phyloP scores from a whole-genome alignment of 805 yeast genomes.

The Starmera quercuum region DNA sequence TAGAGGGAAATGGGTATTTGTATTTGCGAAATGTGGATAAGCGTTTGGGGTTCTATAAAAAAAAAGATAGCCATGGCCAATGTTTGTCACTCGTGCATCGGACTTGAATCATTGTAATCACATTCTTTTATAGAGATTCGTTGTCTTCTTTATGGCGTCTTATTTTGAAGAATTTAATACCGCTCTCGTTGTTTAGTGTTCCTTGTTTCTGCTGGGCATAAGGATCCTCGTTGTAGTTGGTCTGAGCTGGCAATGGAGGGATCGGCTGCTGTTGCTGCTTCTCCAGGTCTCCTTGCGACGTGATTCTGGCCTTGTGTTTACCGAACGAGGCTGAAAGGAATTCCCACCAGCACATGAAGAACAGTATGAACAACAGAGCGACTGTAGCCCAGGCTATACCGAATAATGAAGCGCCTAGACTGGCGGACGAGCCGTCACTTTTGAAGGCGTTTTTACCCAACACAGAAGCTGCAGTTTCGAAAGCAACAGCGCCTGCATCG shows the following conservation, averaged over 20 bases:
- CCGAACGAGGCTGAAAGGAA: slow-evolving; percentile 41
- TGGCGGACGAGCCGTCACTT: slow-evolving; percentile 33
- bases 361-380: slow-evolving; percentile 41
- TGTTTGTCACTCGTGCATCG: too few species aligned
- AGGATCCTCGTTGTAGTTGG: slow-evolving; percentile 14
- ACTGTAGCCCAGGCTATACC: slow-evolving; percentile 71
- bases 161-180: slow-evolving; percentile 72
- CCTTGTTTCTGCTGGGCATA: slow-evolving; percentile 21
- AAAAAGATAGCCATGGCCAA: too few species aligned
- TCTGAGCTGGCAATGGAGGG: slow-evolving; percentile 21
- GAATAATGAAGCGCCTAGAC: slow-evolving; percentile 48
- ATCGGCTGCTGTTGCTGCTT: slow-evolving; percentile 4
- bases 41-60: too few species aligned
- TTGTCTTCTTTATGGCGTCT: slow-evolving; percentile 43
- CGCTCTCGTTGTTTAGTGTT: slow-evolving; percentile 36
- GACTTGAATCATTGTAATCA: too few species aligned
- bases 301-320: slow-evolving; percentile 37
- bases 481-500: slow-evolving; percentile 54
- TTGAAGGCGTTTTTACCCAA: slow-evolving; percentile 66
- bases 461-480: slow-evolving; percentile 74
- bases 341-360: slow-evolving; percentile 45
- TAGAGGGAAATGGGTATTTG: too few species aligned
- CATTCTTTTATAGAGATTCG: slow-evolving; percentile 26
- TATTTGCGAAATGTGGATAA: too few species aligned
- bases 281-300: slow-evolving; percentile 1